phyloP scores from a whole-genome alignment of 2,329 filamentous ascomycete genomes.

The Xylariaceae sp. region DNA sequence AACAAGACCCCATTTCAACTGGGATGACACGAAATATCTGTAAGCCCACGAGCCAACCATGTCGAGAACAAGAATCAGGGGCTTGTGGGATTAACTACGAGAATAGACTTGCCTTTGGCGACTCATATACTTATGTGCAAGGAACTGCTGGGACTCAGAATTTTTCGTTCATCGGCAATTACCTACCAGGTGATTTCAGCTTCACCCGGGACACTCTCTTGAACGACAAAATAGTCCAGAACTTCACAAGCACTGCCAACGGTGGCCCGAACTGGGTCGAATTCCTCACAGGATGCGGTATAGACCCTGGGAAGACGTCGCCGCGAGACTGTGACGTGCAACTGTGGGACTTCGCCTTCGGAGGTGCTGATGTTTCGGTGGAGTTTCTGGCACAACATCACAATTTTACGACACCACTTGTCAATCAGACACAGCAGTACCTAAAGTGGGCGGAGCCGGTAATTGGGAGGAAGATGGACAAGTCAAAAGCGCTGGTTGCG shows the following conservation, averaged over 20 bases:
- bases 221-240: constrained; percentile 47
- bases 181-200: constrained; percentile 36
- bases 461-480: constrained; percentile 30
- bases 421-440: constrained; percentile 49
- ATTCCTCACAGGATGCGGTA: constrained; percentile 48
- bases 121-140: constrained; percentile 51
- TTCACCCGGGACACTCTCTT: constrained; percentile 43
- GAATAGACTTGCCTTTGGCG: constrained; percentile 43
- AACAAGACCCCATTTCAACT: constrained; percentile 13
- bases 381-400: constrained; percentile 47
- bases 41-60: constrained; percentile 9
- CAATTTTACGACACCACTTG: constrained; percentile 45
- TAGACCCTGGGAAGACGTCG: constrained; percentile 38
- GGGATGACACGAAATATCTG: constrained; percentile 23
- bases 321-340: constrained; percentile 43
- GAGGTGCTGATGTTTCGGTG: constrained; percentile 46
- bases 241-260: constrained; percentile 46
- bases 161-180: constrained; percentile 52
- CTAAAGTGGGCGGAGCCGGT: constrained; percentile 40
- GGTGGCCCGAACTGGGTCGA: constrained; percentile 55
- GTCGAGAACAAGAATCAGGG: neutral
- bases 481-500: constrained; percentile 38
- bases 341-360: constrained; percentile 55
- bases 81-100: neutral
- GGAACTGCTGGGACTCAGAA: constrained; percentile 47